Base-by-base conservation (phyloP, 768 basidiomycete species). In the Butyriboletus loyo region DNA sequence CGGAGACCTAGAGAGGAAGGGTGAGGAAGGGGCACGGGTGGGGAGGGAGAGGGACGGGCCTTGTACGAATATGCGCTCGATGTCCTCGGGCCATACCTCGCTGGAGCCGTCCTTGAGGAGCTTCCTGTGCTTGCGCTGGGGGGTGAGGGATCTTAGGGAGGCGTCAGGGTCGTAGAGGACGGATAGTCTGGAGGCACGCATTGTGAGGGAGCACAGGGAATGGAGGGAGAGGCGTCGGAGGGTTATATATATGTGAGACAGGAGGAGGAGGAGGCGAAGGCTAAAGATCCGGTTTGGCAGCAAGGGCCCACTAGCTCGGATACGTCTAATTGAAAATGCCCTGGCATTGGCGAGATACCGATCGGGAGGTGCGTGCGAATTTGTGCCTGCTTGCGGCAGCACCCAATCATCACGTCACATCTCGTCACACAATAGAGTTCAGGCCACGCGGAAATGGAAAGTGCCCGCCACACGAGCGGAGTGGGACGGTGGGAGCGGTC, bases 1-100 rank as follows among this genome's bases (percentile, higher is more conserved):
- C 77, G 80, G 28, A 91, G 83, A 46, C 88, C 88, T 88, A 47
- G 47, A 45, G 34, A 30, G 38, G 14, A 25, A 30, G 39, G 51
- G 57, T 53, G 43, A 48, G 39, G 50, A 41, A 32, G 41, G 41
- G 25, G 32, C 2, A 3, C 21, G 38, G 51, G 45, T 37, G 14
- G 34, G 37, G 52, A 19, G 15, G 35, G 11, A 3, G 17, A 6
- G 4, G 11, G 11, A 54, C 59, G 54, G 58, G 84, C 89, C 89
- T 72, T 87, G 76, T 13, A 91, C 86, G 69, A 92, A 92, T 61
- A 87, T 69, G 65, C 80, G 77, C 68, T 92, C 89, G 62, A 91
- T 78, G 50, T 74, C 70, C 67, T 90, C 87, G 46, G 89, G 89
- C 89, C 89, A 92, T 46, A 92, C 89, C 60, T 90, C 89, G 63